Conservation (phyloP, 768 basidiomycete species). For the Xerocomellus intermedius region DNA sequence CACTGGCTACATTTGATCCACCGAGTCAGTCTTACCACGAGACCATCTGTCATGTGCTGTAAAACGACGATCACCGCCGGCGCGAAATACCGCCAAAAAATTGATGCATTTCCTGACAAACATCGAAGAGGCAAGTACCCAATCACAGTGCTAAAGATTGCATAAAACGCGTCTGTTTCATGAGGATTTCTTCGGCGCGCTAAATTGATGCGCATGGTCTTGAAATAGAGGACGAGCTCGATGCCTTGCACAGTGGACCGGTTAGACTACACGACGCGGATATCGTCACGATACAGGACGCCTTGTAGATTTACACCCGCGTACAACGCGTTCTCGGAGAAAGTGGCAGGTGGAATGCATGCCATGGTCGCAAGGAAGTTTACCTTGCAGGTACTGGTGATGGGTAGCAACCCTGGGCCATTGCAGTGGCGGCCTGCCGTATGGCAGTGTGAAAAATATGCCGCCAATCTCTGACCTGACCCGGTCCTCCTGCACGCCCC, state of each 20-base stretch:
- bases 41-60: constrained; percentile 32
- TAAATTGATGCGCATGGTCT: constrained; percentile 7
- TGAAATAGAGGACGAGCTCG: constrained; percentile 12
- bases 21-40: constrained; percentile 13
- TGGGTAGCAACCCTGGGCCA: too few species aligned
- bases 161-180: constrained; percentile 8
- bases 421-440: too few species aligned
- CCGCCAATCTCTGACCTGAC: too few species aligned
- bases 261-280: not conserved
- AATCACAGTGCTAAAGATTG: constrained; percentile 19
- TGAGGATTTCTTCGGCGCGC: not conserved
- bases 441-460: too few species aligned
- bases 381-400: too few species aligned
- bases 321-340: constrained; percentile 6
- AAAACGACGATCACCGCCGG: constrained; percentile 20
- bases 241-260: constrained; percentile 2
- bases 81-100: constrained; percentile 27
- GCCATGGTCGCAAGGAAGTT: not conserved
- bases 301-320: constrained; percentile 6
- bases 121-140: constrained; percentile 9
- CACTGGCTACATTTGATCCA: not conserved
- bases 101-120: constrained; percentile 24
- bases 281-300: constrained; percentile 11
- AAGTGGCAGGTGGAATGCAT: not conserved
- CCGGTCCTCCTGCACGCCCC: too few species aligned